These are phyloP conservation scores for Madurella fahalii DNA, from an alignment of 2,329 filamentous ascomycete species.

Conservation along the genomic window DNA sequence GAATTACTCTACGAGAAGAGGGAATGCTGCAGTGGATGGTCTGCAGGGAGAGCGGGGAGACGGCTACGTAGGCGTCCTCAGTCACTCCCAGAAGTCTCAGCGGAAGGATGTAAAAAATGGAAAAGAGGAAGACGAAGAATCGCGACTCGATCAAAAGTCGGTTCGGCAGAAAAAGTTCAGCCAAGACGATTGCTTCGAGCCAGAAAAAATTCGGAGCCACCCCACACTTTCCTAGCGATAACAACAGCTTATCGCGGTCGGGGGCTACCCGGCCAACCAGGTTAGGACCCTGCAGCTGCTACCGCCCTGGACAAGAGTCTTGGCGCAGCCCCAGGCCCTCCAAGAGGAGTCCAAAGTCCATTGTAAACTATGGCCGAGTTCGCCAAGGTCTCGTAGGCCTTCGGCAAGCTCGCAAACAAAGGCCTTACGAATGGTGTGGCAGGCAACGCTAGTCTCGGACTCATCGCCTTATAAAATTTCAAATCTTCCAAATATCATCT, in stretches of 20 bases:
- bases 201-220: constrained; percentile 19
- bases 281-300: neutral
- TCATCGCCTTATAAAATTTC: no score
- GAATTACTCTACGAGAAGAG: neutral
- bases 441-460: no score
- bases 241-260: constrained; percentile 17
- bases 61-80: neutral
- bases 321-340: neutral
- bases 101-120: neutral
- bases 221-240: constrained; percentile 14
- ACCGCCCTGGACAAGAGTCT: no score
- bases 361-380: no score
- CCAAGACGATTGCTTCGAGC: constrained; percentile 8
- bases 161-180: constrained; percentile 21
- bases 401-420: no score
- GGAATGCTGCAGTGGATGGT: constrained; percentile 1
- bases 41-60: neutral
- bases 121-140: neutral
- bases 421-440: no score
- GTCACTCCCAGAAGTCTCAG: neutral
- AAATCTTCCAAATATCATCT: no score
- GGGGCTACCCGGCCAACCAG: constrained; percentile 21
- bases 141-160: constrained; percentile 6
- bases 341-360: no score
- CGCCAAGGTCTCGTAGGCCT: no score